A percentile compares a stretch with the other conserved stretches of the same genome.
Conservation (phyloP, 768 basidiomycete species). For the Flagelloscypha sp. region DNA sequence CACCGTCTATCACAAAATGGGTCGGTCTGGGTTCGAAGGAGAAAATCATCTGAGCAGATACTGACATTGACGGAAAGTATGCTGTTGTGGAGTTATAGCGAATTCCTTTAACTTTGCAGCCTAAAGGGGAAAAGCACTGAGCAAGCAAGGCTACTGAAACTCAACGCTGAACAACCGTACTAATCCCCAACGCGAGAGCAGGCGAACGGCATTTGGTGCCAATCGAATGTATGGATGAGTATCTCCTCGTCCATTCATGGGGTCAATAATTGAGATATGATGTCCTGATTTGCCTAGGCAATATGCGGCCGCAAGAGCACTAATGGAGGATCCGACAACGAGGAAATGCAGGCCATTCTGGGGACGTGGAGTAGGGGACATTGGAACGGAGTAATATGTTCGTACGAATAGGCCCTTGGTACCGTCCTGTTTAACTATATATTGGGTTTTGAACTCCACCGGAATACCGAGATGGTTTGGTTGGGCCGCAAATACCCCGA, state of each 20-base stretch:
- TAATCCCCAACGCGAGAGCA: constrained; percentile 45
- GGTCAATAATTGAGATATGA: constrained; percentile 39
- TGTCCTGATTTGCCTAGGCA: constrained; percentile 39
- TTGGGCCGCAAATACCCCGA: no score
- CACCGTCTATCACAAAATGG: constrained; percentile 19
- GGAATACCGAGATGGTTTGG: constrained; percentile 27
- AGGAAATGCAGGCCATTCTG: constrained; percentile 31
- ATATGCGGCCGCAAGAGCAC: constrained; percentile 39
- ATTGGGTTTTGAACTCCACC: no score
- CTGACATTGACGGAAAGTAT: constrained; percentile 36
- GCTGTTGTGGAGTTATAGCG: constrained; percentile 29
- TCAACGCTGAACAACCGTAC: no score
- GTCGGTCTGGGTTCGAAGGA: background rate
- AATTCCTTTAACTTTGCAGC: constrained; percentile 28
- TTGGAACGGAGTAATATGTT: no score
- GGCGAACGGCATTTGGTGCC: constrained; percentile 32
- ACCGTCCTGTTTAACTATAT: no score
- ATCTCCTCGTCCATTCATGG: constrained; percentile 28
- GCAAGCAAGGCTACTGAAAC: no score
- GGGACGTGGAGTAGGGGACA: no score
- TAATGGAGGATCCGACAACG: constrained; percentile 44
- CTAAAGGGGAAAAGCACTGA: no score
- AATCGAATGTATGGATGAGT: constrained; percentile 48
- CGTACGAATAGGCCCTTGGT: no score
- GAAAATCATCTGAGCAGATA: no score